Conservation (phyloP, 306 rosid genomes). For the Malus fusca region DNA sequence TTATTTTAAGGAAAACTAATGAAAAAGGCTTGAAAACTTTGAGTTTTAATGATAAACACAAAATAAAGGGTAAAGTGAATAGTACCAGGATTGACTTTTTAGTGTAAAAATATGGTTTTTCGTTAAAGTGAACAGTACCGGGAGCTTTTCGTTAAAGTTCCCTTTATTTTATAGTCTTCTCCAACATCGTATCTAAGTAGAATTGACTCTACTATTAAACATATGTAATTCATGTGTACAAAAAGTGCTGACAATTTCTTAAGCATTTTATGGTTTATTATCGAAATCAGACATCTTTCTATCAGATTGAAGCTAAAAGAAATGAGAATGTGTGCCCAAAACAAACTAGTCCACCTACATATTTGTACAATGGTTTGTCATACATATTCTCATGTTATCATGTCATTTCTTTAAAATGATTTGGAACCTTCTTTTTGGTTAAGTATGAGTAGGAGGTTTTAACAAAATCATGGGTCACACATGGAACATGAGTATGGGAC, state of each 20-base stretch:
- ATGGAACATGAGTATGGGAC: not conserved
- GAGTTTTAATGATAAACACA: too few relatives aligned
- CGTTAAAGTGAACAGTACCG: too few relatives aligned
- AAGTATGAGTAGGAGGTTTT: too few relatives aligned
- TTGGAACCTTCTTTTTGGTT: not conserved
- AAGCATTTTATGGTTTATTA: not conserved
- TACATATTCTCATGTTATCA: not conserved
- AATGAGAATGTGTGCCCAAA: not conserved
- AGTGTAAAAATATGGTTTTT: too few relatives aligned
- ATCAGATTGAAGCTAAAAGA: not conserved
- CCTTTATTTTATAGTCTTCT: too few relatives aligned
- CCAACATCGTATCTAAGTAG: not conserved
- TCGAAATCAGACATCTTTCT: not conserved
- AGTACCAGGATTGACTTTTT: too few relatives aligned
- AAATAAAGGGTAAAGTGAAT: too few relatives aligned
- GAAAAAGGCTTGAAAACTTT: too few relatives aligned
- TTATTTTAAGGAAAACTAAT: too few relatives aligned
- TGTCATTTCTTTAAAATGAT: not conserved
- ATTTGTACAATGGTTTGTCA: not conserved
- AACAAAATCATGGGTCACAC: not conserved
- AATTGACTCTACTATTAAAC: not conserved
- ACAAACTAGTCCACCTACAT: not conserved
- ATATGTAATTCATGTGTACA: not conserved
- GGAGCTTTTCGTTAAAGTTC: too few relatives aligned
- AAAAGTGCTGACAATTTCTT: not conserved